phyloP scores from a whole-genome alignment of 768 basidiomycete species.

The Boletus tylopilopsis region DNA sequence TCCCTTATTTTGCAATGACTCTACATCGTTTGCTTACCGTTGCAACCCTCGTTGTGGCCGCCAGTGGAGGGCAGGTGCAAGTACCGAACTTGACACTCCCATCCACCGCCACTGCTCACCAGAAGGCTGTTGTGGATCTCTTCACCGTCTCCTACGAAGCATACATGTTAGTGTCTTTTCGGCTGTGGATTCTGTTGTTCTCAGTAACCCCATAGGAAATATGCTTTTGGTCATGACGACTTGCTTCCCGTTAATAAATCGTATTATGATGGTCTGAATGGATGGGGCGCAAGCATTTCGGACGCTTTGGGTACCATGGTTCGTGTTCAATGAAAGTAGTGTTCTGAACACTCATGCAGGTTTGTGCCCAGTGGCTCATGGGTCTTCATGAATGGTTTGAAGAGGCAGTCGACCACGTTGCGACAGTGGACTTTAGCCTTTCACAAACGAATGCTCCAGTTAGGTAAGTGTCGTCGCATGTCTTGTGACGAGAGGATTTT shows the following conservation, averaged over 20 bases:
- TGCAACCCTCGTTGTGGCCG: slow-evolving; percentile 2
- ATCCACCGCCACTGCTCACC: slow-evolving; percentile 31
- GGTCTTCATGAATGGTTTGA: slow-evolving; percentile 53
- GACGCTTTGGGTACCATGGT: slow-evolving; percentile 65
- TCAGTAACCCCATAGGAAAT: slow-evolving; percentile 35
- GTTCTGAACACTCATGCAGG: neutral
- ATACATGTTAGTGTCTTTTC: slow-evolving; percentile 42
- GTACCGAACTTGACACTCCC: slow-evolving; percentile 42
- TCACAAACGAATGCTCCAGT: slow-evolving; percentile 45
- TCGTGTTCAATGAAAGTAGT: slow-evolving; percentile 8
- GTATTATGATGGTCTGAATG: slow-evolving; percentile 34
- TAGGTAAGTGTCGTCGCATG: slow-evolving; percentile 30
- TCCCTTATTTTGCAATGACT: neutral
- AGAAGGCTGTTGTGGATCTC: slow-evolving; percentile 43
- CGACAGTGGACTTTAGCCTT: slow-evolving; percentile 48
- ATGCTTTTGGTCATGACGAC: slow-evolving; percentile 62
- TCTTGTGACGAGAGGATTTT: neutral
- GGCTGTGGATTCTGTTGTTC: slow-evolving; percentile 1
- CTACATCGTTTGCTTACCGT: slow-evolving; percentile 16
- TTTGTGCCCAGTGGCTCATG: slow-evolving; percentile 51
- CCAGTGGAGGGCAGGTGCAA: slow-evolving; percentile 38
- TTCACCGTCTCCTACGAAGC: slow-evolving; percentile 51
- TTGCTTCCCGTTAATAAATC: slow-evolving; percentile 46
- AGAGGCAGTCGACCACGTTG: slow-evolving; percentile 52
- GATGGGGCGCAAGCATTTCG: slow-evolving; percentile 59